Conservation (phyloP, 805 yeast species). For the Wickerhamomyces silvicola region DNA sequence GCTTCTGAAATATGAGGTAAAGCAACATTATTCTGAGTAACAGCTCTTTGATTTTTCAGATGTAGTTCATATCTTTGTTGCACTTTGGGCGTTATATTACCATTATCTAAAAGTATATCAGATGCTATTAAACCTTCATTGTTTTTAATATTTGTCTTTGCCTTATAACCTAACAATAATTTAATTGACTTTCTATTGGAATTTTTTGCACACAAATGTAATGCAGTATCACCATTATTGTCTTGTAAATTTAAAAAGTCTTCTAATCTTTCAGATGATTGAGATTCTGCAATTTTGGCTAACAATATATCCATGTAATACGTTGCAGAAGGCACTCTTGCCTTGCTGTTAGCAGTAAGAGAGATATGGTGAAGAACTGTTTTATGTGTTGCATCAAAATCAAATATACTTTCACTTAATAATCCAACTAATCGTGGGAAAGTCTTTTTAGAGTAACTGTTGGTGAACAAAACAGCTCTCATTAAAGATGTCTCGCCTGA, state of each 20-base stretch:
- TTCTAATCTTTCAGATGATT: conserved; percentile 54
- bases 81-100: conserved; percentile 16
- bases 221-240: conserved; percentile 70
- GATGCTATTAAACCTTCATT: conserved; percentile 21
- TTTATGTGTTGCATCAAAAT: conserved; percentile 64
- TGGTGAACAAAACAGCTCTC: conserved; percentile 79
- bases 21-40: conserved; percentile 13
- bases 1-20: conserved; percentile 45
- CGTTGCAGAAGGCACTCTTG: conserved; percentile 70
- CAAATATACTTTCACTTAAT: conserved; percentile 69
- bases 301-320: conserved; percentile 76
- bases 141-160: conserved; percentile 37
- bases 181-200: conserved; percentile 47
- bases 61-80: conserved; percentile 21
- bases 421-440: conserved; percentile 75
- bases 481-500: conserved; percentile 85
- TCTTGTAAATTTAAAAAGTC: conserved; percentile 63
- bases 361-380: conserved; percentile 87
- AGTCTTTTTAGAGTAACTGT: conserved; percentile 73
- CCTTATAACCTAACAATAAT: conserved; percentile 42
- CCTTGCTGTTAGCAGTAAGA: conserved; percentile 54
- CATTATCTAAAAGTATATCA: conserved; percentile 21
- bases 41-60: conserved; percentile 9
- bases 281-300: conserved; percentile 62
- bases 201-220: conserved; percentile 64